phyloP scores from a whole-genome alignment of 2,329 filamentous ascomycete genomes.

The Blastomyces parvus region DNA sequence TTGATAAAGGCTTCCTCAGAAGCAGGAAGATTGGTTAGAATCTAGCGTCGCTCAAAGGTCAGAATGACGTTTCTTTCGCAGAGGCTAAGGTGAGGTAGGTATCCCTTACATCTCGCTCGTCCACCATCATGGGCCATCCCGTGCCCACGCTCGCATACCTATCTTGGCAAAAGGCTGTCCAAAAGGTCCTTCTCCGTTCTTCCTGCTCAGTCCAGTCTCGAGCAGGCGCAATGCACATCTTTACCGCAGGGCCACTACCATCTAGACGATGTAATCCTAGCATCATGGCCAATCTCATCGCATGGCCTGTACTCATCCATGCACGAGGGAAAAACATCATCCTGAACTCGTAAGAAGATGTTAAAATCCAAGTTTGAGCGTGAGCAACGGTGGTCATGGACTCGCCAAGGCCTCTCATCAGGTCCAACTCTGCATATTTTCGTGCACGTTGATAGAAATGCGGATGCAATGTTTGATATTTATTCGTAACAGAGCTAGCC shows the following conservation, averaged over 20 bases:
- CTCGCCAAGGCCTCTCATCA: constrained; percentile 87
- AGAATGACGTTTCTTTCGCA: neutral
- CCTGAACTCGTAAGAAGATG: constrained; percentile 85
- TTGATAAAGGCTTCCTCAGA: constrained; percentile 78
- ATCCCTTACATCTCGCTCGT: constrained; percentile 65
- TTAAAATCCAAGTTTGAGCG: constrained; percentile 72
- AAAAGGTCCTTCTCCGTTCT: constrained; percentile 84
- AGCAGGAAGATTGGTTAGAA: constrained; percentile 73
- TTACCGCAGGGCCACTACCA: constrained; percentile 73
- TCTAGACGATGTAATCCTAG: constrained; percentile 85
- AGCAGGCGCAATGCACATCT: constrained; percentile 76
- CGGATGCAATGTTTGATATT: constrained; percentile 67
- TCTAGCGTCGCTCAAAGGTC: constrained; percentile 32
- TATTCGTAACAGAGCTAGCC: constrained; percentile 76
- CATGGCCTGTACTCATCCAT: constrained; percentile 83
- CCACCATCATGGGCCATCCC: constrained; percentile 91
- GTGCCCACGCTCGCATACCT: constrained; percentile 93
- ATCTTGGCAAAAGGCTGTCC: constrained; percentile 86
- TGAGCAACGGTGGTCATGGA: constrained; percentile 76
- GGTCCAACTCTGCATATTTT: constrained; percentile 83
- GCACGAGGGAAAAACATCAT: constrained; percentile 95
- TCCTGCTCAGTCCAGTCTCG: constrained; percentile 92
- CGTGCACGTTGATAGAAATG: constrained; percentile 83
- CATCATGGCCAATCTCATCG: constrained; percentile 77
- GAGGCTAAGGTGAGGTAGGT: constrained; percentile 17